phyloP scores from a whole-genome alignment of 345 rosid species.

The Moricandia moricandioides region DNA sequence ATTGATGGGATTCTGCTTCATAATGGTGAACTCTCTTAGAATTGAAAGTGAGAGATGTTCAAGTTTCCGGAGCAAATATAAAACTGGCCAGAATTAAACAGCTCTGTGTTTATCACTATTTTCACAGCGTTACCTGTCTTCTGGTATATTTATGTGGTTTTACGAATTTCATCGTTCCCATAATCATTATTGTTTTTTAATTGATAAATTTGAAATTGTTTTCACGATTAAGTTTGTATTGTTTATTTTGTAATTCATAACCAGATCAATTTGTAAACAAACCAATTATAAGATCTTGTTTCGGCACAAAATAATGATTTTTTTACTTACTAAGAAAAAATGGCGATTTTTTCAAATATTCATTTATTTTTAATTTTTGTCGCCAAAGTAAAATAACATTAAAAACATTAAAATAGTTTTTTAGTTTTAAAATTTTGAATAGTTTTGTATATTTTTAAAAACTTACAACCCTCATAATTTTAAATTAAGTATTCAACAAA shows the following conservation, averaged over 20 bases:
- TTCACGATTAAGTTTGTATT: not conserved
- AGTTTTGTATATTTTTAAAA: too few relatives aligned
- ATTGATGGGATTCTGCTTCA: slow-evolving; percentile 18
- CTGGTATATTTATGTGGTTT: slow-evolving; percentile 1
- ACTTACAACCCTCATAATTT: too few relatives aligned
- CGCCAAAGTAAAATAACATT: too few relatives aligned
- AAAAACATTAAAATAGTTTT: too few relatives aligned
- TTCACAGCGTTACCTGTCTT: slow-evolving; percentile 37
- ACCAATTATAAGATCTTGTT: not conserved
- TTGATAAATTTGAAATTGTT: too few relatives aligned
- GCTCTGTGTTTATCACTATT: slow-evolving; percentile 25
- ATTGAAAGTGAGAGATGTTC: slow-evolving; percentile 30
- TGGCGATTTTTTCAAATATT: too few relatives aligned
- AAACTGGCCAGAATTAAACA: slow-evolving; percentile 37
- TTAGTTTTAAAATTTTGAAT: too few relatives aligned
- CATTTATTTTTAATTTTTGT: too few relatives aligned
- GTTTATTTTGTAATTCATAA: not conserved
- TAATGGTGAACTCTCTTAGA: slow-evolving; percentile 41
- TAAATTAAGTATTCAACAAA: too few relatives aligned
- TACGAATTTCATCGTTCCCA: not conserved
- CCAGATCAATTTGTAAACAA: not conserved
- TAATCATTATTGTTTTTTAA: not conserved
- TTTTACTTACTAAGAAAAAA: too few relatives aligned
- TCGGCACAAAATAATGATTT: too few relatives aligned
- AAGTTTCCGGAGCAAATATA: slow-evolving; percentile 38